phyloP scores from a whole-genome alignment of 23 red algal species.

The Gracilaria vermiculophylla region DNA sequence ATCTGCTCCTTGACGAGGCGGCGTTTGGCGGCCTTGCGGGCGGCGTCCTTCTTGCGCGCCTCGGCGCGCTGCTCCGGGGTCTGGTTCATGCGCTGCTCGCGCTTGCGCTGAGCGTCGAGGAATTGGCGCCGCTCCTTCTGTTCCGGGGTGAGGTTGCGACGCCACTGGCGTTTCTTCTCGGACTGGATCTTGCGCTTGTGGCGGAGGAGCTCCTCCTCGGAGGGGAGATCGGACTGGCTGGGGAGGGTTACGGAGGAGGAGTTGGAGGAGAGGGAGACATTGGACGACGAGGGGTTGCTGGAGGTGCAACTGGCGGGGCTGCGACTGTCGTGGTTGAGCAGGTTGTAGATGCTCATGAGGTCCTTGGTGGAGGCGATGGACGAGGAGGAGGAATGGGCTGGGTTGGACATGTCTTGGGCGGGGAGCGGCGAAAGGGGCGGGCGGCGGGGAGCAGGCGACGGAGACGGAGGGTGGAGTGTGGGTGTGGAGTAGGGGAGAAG shows the following conservation, averaged over 20 bases:
- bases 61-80: constrained; percentile 25
- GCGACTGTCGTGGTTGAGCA: constrained; percentile 6
- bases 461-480: neutral
- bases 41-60: constrained; percentile 33
- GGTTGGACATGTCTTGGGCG: neutral
- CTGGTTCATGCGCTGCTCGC: constrained; percentile 18
- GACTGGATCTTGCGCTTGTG: constrained; percentile 39
- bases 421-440: neutral
- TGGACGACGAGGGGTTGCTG: neutral
- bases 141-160: constrained; percentile 33
- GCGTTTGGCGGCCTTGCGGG: constrained; percentile 38
- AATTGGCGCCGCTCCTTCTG: constrained; percentile 31
- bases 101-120: constrained; percentile 35
- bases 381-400: neutral
- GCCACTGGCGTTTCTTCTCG: constrained; percentile 48
- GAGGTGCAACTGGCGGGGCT: neutral
- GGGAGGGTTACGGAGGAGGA: neutral
- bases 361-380: neutral
- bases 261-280: neutral
- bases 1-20: constrained; percentile 8
- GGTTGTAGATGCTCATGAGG: constrained; percentile 37
- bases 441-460: neutral
- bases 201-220: neutral
- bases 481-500: neutral
- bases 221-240: neutral